phyloP scores from a whole-genome alignment of 768 basidiomycete species.

The Pleurotus citrinopileatus region DNA sequence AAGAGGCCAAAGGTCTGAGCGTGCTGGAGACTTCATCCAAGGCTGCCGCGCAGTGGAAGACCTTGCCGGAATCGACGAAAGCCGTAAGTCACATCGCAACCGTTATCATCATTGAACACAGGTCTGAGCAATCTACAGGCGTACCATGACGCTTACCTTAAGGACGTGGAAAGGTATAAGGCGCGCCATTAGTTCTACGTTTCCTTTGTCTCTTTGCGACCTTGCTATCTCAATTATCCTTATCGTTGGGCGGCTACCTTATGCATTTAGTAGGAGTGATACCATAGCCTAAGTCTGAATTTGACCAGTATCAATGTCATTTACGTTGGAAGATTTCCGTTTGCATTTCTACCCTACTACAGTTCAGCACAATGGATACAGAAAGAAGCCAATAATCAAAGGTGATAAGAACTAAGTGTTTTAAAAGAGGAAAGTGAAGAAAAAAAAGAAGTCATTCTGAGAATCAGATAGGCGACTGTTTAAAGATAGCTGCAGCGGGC shows the following conservation, averaged over 20 bases:
- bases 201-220: no score
- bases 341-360: slow-evolving; percentile 4
- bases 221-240: no score
- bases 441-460: no score
- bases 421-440: slow-evolving; percentile 17
- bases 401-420: slow-evolving; percentile 22
- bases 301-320: background rate
- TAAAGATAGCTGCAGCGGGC: background rate
- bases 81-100: slow-evolving; percentile 16
- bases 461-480: no score
- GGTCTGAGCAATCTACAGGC: background rate
- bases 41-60: slow-evolving; percentile 26
- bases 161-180: background rate
- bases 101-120: background rate
- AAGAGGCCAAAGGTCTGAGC: background rate
- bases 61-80: slow-evolving; percentile 29
- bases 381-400: slow-evolving; percentile 13
- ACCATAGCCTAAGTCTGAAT: no score
- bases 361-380: slow-evolving; percentile 7
- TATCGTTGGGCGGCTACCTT: no score
- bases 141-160: background rate
- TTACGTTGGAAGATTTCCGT: background rate
- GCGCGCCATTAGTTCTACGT: no score
- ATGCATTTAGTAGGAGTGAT: no score
- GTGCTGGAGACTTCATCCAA: slow-evolving; percentile 10